Conservation (phyloP, 495 filamentous ascomycete species). For the Hypomontagnella submonticulosa region DNA sequence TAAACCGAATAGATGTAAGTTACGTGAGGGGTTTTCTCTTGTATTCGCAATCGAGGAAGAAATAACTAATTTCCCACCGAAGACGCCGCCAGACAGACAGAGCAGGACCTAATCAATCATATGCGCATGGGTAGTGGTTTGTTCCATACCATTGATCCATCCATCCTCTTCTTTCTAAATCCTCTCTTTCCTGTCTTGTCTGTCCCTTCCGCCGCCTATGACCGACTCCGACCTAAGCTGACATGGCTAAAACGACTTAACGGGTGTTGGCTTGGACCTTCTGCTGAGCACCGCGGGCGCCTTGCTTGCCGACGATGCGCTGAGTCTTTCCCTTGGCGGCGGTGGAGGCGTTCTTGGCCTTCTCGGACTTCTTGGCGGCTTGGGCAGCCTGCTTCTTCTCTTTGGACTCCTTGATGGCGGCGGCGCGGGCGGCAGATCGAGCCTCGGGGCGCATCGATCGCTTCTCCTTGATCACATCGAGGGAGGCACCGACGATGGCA, state of each 20-base stretch:
- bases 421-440: constrained; percentile 86
- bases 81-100: constrained; percentile 48
- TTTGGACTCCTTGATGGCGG: constrained; percentile 95
- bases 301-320: constrained; percentile 94
- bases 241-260: constrained; percentile 61
- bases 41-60: constrained; percentile 46
- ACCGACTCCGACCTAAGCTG: constrained; percentile 6
- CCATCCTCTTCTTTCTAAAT: constrained; percentile 30
- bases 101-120: constrained; percentile 26
- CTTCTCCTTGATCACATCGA: constrained; percentile 99
- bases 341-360: constrained; percentile 88
- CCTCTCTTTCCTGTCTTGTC: constrained; percentile 18
- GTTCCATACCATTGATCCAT: constrained; percentile 35
- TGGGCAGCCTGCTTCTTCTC: constrained; percentile 90
- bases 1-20: constrained; percentile 39
- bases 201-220: constrained; percentile 7
- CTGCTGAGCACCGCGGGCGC: constrained; percentile 85
- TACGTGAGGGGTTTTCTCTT: constrained; percentile 10
- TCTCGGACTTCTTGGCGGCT: constrained; percentile 97
- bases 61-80: constrained; percentile 43
- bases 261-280: constrained; percentile 91
- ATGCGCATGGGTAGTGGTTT: constrained; percentile 5
- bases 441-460: constrained; percentile 92
- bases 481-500: constrained; percentile 97
- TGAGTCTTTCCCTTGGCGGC: constrained; percentile 79